Evolutionary conservation across 1,284 basidiomycete species (phyloP).

Genomic region (Fistulinella cinereoalba): DNA sequence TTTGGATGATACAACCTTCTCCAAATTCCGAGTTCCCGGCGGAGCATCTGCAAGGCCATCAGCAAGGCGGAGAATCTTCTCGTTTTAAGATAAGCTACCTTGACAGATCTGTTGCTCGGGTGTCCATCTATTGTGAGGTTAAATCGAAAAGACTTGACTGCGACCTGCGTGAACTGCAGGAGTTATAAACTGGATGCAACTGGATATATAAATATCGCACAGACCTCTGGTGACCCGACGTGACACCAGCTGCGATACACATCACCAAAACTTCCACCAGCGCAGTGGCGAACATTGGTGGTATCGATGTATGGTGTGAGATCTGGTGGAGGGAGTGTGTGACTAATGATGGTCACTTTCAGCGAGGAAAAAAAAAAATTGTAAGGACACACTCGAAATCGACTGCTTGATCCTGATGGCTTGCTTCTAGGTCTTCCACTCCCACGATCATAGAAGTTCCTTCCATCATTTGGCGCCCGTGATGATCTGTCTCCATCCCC

Average conservation of each 20-base stretch:
- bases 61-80: too few species aligned
- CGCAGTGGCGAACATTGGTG: neutral
- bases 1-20: slow-evolving; percentile 7
- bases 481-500: too few species aligned
- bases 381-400: too few species aligned
- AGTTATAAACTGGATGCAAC: too few species aligned
- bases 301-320: slow-evolving; percentile 3
- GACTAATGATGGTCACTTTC: too few species aligned
- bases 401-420: too few species aligned
- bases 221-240: slow-evolving; percentile 1
- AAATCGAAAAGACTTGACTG: slow-evolving; percentile 14
- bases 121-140: neutral
- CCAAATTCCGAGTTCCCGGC: slow-evolving; percentile 10
- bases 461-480: too few species aligned
- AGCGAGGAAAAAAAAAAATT: too few species aligned
- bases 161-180: too few species aligned
- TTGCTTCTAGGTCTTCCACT: too few species aligned
- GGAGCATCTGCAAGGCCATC: slow-evolving; percentile 3
- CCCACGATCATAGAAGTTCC: too few species aligned
- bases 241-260: slow-evolving; percentile 8
- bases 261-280: slow-evolving; percentile 1
- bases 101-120: neutral
- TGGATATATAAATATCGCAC: too few species aligned
- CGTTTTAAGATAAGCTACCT: neutral
- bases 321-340: neutral